Base-by-base conservation (phyloP, 2,329 filamentous ascomycete species). In the Ophiostoma quercus region DNA sequence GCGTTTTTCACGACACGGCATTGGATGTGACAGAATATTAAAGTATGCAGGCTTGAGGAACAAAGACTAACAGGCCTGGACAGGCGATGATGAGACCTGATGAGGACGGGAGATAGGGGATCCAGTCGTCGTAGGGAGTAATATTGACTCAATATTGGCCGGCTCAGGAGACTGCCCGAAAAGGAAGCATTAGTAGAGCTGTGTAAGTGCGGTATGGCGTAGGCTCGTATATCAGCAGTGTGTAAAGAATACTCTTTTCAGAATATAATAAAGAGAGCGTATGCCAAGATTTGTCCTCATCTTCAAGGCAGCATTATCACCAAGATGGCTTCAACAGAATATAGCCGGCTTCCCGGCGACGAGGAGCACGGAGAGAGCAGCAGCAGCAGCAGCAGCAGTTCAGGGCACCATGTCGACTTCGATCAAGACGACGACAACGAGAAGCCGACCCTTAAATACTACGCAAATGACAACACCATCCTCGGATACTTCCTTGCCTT, bases 311-410 rank as follows among this genome's bases (percentile, higher is more conserved):
- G 8, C 39, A 41, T 9, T 12, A 22, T 54, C 8, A 9, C 1
- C 8, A 6, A 25, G 7, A 54, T 54, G 51, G n/a, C n/a, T 54
- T 54, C 51, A 25, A 25, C n/a, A 25, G n/a, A 54, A 16, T 25
- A 25, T 54, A 54, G 51, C 25, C 51, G 51, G 7, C 2, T 54
- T 9, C 51, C 51, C n/a, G 7, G n/a, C 51, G 51, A 54, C 11
- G 51, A 54, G 22, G 51, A 54, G 16, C 51, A 54, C 51, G 51
- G 51, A 8, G 51, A 54, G 9, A 54, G 47, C 6, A 25, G 51
- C 51, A 54, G 51, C 51, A 54, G 51, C 51, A 54, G 51, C 51
- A 54, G 51, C 51, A 12, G 51, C 51, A 54, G n/a, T 25, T 54
- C 51, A 16, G 51, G 51, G 4, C 51, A 57, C 51, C n/a, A 25